Percentiles rank a stretch among this genome's conserved stretches.
Conservation (phyloP, 352 stramenopile species). For the Phytophthora crassamura region DNA sequence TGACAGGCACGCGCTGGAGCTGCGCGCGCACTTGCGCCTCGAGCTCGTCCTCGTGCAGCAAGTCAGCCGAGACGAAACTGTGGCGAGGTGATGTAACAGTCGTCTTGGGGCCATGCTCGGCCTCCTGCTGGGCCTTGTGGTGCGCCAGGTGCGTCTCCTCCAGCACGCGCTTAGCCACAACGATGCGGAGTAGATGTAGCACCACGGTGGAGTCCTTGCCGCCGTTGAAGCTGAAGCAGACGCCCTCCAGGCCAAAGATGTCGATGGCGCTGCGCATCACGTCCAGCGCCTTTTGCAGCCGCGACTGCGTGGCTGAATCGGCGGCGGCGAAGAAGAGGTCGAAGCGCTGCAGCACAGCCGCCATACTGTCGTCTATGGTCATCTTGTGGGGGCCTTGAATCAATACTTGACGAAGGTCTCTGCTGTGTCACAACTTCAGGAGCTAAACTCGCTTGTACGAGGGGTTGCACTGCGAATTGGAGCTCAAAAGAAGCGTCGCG, state of each 20-base stretch:
- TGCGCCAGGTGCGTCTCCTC: slow-evolving; percentile 40
- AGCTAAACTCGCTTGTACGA: slow-evolving; percentile 5
- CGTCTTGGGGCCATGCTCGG: slow-evolving; percentile 29
- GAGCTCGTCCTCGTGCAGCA: slow-evolving; percentile 60
- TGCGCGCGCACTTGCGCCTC: slow-evolving; percentile 50
- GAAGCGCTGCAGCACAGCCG: slow-evolving; percentile 54
- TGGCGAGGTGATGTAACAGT: slow-evolving; percentile 70
- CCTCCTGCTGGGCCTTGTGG: slow-evolving; percentile 17
- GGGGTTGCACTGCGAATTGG: background rate
- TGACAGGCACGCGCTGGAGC: slow-evolving; percentile 77
- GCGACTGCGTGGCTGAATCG: slow-evolving; percentile 50
- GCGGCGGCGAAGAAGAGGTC: slow-evolving; percentile 63
- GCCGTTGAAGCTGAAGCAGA: slow-evolving; percentile 93
- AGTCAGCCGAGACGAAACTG: slow-evolving; percentile 56
- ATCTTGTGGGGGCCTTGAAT: slow-evolving; percentile 21
- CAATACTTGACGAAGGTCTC: background rate
- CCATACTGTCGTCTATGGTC: slow-evolving; percentile 26
- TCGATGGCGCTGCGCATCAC: slow-evolving; percentile 81
- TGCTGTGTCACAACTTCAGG: background rate
- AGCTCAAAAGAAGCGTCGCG: slow-evolving; percentile 6
- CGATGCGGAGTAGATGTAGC: slow-evolving; percentile 89
- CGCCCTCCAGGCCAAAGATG: slow-evolving; percentile 77
- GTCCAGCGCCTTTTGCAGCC: slow-evolving; percentile 74
- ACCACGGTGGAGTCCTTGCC: slow-evolving; percentile 94
- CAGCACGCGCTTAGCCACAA: slow-evolving; percentile 76